phyloP scores from a whole-genome alignment of 2,329 filamentous ascomycete species.

The Colletotrichum lupini region DNA sequence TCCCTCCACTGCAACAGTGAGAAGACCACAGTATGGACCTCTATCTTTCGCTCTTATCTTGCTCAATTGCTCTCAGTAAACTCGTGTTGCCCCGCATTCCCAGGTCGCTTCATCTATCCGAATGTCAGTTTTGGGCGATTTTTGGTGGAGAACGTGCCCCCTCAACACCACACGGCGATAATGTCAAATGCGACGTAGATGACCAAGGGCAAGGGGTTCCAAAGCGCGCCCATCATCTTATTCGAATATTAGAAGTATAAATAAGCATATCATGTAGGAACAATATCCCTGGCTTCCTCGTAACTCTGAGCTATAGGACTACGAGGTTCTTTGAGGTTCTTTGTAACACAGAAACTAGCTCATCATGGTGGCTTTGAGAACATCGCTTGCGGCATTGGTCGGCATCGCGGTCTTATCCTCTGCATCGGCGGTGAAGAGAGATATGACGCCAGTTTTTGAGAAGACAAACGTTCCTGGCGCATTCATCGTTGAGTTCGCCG shows the following conservation, averaged over 20 bases:
- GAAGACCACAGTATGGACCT: background rate
- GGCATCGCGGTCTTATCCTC: background rate
- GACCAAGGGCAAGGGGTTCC: background rate
- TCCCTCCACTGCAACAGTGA: background rate
- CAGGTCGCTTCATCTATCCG: background rate
- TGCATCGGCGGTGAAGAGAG: background rate
- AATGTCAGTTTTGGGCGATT: background rate
- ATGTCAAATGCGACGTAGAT: slow-evolving; percentile 7
- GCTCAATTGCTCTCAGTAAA: slow-evolving; percentile 25
- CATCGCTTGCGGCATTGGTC: slow-evolving; percentile 12
- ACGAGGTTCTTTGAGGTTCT: background rate
- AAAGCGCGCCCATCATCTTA: background rate
- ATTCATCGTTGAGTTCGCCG: slow-evolving; percentile 65
- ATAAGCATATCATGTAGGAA: background rate
- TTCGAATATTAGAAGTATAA: background rate
- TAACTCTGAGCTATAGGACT: background rate
- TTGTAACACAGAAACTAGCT: background rate
- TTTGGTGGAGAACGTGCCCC: background rate
- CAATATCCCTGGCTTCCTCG: background rate
- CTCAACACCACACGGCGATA: background rate
- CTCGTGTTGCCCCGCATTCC: slow-evolving; percentile 15
- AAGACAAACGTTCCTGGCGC: slow-evolving; percentile 54
- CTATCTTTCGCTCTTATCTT: slow-evolving; percentile 7
- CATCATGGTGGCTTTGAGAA: slow-evolving; percentile 18
- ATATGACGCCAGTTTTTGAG: slow-evolving; percentile 28